Conservation (phyloP, 116 monocot species). For the Dioscorea cayenensis region DNA sequence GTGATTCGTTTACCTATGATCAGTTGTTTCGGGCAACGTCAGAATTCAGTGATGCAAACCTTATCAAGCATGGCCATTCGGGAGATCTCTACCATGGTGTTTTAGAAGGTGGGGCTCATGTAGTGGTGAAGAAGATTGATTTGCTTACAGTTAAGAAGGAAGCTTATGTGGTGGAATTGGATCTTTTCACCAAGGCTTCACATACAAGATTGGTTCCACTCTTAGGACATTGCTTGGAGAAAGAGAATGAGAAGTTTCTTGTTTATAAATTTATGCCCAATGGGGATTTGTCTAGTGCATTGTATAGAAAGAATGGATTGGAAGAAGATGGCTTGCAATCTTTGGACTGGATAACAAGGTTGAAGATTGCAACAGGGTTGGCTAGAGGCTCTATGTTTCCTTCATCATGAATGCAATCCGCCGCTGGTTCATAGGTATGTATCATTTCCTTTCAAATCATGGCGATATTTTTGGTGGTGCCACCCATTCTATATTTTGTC, state of each 20-base stretch:
- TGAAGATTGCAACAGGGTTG: constrained; percentile 83
- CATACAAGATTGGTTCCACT: constrained; percentile 63
- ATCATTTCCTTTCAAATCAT: neutral
- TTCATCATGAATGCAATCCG: constrained; percentile 73
- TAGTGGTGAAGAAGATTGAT: constrained; percentile 73
- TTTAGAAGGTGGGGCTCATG: constrained; percentile 41
- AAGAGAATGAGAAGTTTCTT: constrained; percentile 68
- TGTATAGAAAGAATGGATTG: constrained; percentile 39
- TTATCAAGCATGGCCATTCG: constrained; percentile 72
- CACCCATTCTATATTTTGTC: too few species aligned
- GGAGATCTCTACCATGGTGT: constrained; percentile 69
- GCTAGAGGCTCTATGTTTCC: constrained; percentile 72
- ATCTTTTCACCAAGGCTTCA: constrained; percentile 46
- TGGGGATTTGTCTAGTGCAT: constrained; percentile 41
- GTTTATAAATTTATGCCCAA: constrained; percentile 67
- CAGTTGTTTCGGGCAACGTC: constrained; percentile 48
- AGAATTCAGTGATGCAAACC: constrained; percentile 37
- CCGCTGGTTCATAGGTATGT: constrained; percentile 79
- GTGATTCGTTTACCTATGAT: constrained; percentile 57
- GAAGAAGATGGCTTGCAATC: constrained; percentile 63
- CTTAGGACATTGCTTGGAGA: constrained; percentile 67
- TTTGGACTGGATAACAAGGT: constrained; percentile 87
- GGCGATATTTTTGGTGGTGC: neutral
- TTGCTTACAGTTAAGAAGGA: constrained; percentile 25
- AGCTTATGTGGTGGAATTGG: constrained; percentile 52